Evolutionary conservation across 2,329 filamentous ascomycete genomes (phyloP).

Genomic region (Cladosporium austrohemisphaericum): DNA sequence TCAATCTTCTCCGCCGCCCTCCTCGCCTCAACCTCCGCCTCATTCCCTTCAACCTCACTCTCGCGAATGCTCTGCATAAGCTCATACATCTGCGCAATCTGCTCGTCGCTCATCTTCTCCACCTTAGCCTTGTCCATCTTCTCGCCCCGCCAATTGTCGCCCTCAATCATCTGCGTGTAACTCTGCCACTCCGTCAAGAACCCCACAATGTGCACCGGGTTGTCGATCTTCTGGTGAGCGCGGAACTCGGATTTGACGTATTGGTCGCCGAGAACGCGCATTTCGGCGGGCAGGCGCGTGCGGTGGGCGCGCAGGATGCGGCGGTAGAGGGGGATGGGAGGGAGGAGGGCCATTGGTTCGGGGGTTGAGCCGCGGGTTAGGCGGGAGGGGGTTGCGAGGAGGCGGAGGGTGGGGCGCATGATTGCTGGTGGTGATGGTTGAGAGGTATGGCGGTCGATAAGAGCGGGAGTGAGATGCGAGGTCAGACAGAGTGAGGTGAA

Average conservation of each 20-base stretch:
- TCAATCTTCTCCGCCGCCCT: slow-evolving; percentile 5
- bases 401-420: slow-evolving; percentile 26
- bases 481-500: background rate
- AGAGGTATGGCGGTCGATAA: background rate
- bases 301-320: slow-evolving; percentile 83
- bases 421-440: slow-evolving; percentile 8
- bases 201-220: slow-evolving; percentile 88
- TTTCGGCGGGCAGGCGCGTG: slow-evolving; percentile 67
- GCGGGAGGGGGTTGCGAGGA: slow-evolving; percentile 32
- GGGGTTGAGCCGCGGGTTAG: slow-evolving; percentile 38
- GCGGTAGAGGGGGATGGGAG: slow-evolving; percentile 85
- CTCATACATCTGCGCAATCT: slow-evolving; percentile 89
- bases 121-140: slow-evolving; percentile 80
- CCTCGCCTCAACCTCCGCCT: slow-evolving; percentile 22
- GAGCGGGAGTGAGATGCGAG: background rate
- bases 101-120: slow-evolving; percentile 89
- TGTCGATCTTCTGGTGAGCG: slow-evolving; percentile 77
- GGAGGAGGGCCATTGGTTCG: slow-evolving; percentile 66
- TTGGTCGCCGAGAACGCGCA: slow-evolving; percentile 80
- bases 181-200: slow-evolving; percentile 96
- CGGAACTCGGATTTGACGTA: slow-evolving; percentile 93
- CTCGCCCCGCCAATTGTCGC: slow-evolving; percentile 77
- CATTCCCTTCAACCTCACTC: slow-evolving; percentile 47
- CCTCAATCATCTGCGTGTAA: slow-evolving; percentile 89
- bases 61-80: slow-evolving; percentile 77